phyloP scores from a whole-genome alignment of 176 grass and related monocot genomes.

The Coix lacrymajobi region DNA sequence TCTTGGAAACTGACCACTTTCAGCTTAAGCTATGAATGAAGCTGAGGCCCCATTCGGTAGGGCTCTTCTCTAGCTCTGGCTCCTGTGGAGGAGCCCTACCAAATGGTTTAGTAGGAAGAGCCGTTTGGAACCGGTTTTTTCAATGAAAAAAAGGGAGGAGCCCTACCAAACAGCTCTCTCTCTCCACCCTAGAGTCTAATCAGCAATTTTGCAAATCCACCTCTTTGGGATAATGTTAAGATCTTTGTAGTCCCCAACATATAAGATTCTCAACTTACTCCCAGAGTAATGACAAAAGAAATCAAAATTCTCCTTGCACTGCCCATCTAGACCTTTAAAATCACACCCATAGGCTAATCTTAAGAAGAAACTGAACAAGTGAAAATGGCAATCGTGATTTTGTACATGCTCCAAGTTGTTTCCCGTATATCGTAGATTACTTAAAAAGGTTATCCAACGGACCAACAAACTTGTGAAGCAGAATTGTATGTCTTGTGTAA shows the following conservation, averaged over 20 bases:
- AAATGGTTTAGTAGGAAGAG: no score
- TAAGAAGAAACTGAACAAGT: not conserved
- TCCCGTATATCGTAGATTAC: not conserved
- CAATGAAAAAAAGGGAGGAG: no score
- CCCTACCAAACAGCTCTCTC: not conserved
- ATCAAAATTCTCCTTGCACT: not conserved
- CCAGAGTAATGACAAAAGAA: not conserved
- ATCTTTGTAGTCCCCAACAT: not conserved
- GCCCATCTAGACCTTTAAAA: not conserved
- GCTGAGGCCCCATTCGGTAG: not conserved
- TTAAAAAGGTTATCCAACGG: not conserved
- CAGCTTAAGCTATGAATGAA: not conserved
- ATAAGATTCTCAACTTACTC: not conserved
- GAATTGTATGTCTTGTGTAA: not conserved
- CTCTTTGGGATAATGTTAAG: not conserved
- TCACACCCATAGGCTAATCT: not conserved
- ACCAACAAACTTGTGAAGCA: not conserved
- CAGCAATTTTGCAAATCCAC: not conserved
- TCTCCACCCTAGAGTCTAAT: not conserved
- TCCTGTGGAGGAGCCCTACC: no score
- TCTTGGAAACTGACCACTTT: not conserved
- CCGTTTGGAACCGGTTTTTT: no score
- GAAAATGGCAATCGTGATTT: not conserved
- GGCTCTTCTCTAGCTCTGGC: no score
- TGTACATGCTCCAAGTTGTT: not conserved